Evolutionary conservation across 1,284 basidiomycete species (phyloP), one percentile per base, ranked within the genome.

Genomic region (Ustilago loliicola): DNA sequence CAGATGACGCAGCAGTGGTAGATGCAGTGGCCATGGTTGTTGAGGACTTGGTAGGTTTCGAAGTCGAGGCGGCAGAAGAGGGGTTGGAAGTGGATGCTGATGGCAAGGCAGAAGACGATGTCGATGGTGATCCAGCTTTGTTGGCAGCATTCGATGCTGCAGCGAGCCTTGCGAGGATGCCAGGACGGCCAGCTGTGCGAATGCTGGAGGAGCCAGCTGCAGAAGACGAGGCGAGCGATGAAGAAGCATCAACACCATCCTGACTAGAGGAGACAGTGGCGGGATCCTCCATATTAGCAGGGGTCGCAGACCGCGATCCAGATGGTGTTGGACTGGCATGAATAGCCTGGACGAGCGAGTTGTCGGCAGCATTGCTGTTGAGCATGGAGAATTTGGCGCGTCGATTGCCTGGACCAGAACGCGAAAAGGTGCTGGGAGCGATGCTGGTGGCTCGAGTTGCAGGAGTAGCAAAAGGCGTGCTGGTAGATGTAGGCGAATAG

Each of bases 401-500:
- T 67, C 75, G 70, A 23, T 73, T 66, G 36, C 75, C 75, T 13
- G 75, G 71, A 17, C 71, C 75, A n/a, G 75, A 78, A n/a, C 75
- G 63, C 34, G 75, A 78, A 36, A 73, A 78, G 54, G 75, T 78
- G 67, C 67, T 73, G 25, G 75, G 75, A 40, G 75, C 67, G 38
- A 78, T 59, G 30, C 71, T 73, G 56, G 75, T 78, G 25, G 75
- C 75, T 10, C 75, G 48, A 0, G 75, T 78, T 15, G 75, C 75
- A 4, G 75, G 75, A 1, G 75, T 78, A 29, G 66, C 75, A 48
- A 78, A 78, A 15, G 75, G 75, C 1, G 75, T 78, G 64, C 71
- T 71, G 61, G 75, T 78, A 42, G 75, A 71, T 0, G 75, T 78
- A 17, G 75, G 75, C 13, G 75, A 78, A 61, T 78, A 78, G 54